These are phyloP conservation scores for Flagelloscypha sp. DNA, from an alignment of 768 basidiomycete species.

Conservation along the genomic window DNA sequence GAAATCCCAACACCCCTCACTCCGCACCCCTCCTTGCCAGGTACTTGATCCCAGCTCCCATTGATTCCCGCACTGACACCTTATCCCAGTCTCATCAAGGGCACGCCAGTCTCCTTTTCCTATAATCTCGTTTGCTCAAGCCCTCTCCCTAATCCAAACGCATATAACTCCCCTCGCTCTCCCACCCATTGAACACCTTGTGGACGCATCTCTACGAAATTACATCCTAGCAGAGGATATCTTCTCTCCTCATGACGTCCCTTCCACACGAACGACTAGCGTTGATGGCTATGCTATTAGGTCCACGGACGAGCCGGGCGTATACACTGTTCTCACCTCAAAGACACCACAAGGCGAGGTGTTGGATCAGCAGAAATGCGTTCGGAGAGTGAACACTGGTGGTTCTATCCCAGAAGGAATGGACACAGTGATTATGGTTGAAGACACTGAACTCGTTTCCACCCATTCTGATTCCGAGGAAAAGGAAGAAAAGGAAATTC, in stretches of 20 bases:
- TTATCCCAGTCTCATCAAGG: conserved; percentile 52
- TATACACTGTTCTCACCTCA: conserved; percentile 60
- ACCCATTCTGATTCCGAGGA: conserved; percentile 31
- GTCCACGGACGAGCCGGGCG: conserved; percentile 53
- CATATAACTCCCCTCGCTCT: conserved; percentile 35
- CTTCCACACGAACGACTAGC: conserved; percentile 60
- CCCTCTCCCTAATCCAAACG: conserved; percentile 46
- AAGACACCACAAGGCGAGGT: conserved; percentile 40
- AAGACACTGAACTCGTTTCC: conserved; percentile 75
- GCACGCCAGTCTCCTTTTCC: conserved; percentile 74
- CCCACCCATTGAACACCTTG: not conserved
- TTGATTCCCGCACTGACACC: not conserved
- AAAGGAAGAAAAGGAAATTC: conserved; percentile 65
- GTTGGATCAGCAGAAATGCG: conserved; percentile 37
- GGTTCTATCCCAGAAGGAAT: conserved; percentile 68
- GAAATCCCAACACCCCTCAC: conserved; percentile 52
- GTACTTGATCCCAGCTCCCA: conserved; percentile 23
- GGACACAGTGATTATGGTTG: conserved; percentile 86
- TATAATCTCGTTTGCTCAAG: conserved; percentile 56
- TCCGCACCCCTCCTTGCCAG: conserved; percentile 60
- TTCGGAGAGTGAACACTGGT: conserved; percentile 84
- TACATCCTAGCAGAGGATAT: conserved; percentile 73
- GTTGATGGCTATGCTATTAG: conserved; percentile 85
- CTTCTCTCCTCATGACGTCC: conserved; percentile 54
- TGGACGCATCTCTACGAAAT: conserved; percentile 50